A percentile compares a stretch with the other conserved stretches of the same genome.
Conservation (phyloP, 345 rosid species). For the Hibiscus mutabilis region DNA sequence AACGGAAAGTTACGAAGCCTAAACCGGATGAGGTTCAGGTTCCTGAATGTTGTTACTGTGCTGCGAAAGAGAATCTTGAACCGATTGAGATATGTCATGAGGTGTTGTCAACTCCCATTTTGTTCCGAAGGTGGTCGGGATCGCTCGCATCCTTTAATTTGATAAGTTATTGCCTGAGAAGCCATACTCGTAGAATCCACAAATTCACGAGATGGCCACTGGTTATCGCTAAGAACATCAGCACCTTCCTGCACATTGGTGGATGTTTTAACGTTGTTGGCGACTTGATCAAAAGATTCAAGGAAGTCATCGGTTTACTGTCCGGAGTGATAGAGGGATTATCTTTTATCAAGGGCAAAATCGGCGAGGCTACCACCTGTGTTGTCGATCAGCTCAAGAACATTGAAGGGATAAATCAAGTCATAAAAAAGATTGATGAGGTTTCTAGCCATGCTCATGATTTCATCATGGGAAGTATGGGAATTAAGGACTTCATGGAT, state of each 20-base stretch:
- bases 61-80: too few relatives aligned
- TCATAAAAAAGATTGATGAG: background rate
- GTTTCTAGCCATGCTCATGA: background rate
- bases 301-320: background rate
- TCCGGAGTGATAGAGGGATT: background rate
- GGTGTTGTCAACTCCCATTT: slow-evolving; percentile 25
- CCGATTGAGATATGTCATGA: background rate
- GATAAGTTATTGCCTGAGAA: slow-evolving; percentile 38
- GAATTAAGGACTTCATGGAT: slow-evolving; percentile 30
- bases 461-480: slow-evolving; percentile 15
- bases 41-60: too few relatives aligned
- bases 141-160: slow-evolving; percentile 39
- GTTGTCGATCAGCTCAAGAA: background rate
- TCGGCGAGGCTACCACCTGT: background rate
- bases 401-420: background rate
- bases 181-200: slow-evolving; percentile 21
- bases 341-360: background rate
- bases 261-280: background rate
- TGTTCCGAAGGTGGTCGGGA: slow-evolving; percentile 50
- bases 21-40: too few relatives aligned
- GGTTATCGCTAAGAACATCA: background rate
- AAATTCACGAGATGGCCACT: slow-evolving; percentile 16
- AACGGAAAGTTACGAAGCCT: too few relatives aligned
- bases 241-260: background rate
- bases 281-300: background rate